Conservation (phyloP, 495 filamentous ascomycete genomes). For the Tetracladium setigerum region DNA sequence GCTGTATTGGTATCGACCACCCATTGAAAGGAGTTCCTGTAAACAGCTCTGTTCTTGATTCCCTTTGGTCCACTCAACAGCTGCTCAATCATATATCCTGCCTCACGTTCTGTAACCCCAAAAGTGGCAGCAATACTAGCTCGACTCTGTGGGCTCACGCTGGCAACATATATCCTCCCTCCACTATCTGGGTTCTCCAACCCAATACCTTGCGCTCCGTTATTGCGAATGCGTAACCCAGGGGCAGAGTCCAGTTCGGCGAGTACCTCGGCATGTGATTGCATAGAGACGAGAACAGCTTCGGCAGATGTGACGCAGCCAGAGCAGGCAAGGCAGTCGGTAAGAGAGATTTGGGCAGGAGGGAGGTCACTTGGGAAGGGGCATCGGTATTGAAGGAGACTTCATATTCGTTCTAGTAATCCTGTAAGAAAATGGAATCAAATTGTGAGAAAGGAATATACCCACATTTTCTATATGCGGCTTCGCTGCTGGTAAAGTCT, state of each 20-base stretch:
- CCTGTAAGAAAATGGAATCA: background rate
- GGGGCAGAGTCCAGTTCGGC: constrained; percentile 65
- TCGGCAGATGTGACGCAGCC: constrained; percentile 97
- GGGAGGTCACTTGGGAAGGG: constrained; percentile 34
- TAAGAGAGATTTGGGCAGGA: constrained; percentile 86
- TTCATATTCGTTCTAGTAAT: constrained; percentile 42
- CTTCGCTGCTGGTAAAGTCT: constrained; percentile 59
- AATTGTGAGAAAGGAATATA: background rate
- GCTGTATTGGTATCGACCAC: constrained; percentile 79
- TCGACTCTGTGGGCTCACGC: constrained; percentile 82
- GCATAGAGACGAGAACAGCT: constrained; percentile 85
- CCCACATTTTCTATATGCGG: constrained; percentile 3
- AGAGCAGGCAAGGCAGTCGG: constrained; percentile 94
- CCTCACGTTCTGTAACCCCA: constrained; percentile 62
- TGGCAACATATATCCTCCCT: constrained; percentile 75
- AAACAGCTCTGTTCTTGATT: constrained; percentile 55
- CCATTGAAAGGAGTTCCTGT: constrained; percentile 75
- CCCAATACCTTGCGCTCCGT: constrained; percentile 11
- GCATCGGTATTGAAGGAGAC: constrained; percentile 67
- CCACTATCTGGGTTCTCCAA: constrained; percentile 25
- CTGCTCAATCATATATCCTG: constrained; percentile 74
- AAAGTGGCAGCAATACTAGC: constrained; percentile 82
- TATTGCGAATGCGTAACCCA: constrained; percentile 32
- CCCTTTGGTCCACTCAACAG: constrained; percentile 66
- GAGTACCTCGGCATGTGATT: constrained; percentile 87